Conservation (phyloP, 108 stramenopile genomes). For the Cafeteria roenbergensis region DNA sequence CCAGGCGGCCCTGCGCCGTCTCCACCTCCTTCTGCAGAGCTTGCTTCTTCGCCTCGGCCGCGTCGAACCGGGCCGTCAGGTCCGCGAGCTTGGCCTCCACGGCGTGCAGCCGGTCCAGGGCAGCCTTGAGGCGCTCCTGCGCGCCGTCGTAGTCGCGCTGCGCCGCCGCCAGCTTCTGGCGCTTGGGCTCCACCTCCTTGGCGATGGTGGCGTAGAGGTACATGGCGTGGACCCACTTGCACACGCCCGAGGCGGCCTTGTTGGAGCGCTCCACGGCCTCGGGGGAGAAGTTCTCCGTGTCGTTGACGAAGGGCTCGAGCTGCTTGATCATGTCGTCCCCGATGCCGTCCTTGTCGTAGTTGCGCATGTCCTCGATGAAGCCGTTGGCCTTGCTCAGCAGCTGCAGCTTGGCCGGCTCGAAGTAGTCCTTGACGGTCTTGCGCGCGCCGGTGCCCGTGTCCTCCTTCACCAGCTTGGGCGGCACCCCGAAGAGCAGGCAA, state of each 20-base stretch:
- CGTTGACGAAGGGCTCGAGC: conserved; percentile 40
- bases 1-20: conserved; percentile 36
- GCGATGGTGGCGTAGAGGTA: conserved; percentile 54
- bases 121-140: conserved; percentile 31
- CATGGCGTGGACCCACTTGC: conserved; percentile 59
- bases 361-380: conserved; percentile 35
- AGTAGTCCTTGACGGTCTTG: conserved; percentile 45
- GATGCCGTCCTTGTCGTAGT: conserved; percentile 56
- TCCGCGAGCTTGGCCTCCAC: conserved; percentile 38
- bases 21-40: conserved; percentile 35
- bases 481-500: conserved; percentile 42
- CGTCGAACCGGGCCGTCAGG: conserved; percentile 34
- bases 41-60: conserved; percentile 40
- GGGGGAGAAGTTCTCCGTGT: conserved; percentile 41
- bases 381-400: conserved; percentile 36
- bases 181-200: conserved; percentile 49
- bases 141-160: conserved; percentile 38
- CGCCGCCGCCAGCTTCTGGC: conserved; percentile 30
- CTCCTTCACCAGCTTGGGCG: conserved; percentile 42
- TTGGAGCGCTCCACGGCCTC: conserved; percentile 42
- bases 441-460: conserved; percentile 26
- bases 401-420: conserved; percentile 33
- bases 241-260: conserved; percentile 48
- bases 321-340: conserved; percentile 35
- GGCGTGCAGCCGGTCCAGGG: conserved; percentile 31